These are phyloP conservation scores for Cordyceps militaris DNA, from an alignment of 2,329 filamentous ascomycete genomes.

Conservation along the genomic window DNA sequence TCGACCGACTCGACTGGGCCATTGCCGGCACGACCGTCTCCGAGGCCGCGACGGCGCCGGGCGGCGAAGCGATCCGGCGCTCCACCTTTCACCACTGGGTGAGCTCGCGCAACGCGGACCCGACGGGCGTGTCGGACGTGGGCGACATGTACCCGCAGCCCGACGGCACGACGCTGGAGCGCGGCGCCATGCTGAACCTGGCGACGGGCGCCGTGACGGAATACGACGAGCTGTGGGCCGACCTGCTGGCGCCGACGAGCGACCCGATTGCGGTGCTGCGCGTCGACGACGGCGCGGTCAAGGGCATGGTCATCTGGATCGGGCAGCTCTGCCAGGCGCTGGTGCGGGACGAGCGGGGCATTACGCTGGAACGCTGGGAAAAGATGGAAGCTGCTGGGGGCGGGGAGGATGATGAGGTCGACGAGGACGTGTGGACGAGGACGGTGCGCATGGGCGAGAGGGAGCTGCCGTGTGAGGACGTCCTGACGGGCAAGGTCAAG, in stretches of 20 bases:
- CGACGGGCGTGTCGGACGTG: conserved; percentile 41
- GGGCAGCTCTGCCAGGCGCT: conserved; percentile 52
- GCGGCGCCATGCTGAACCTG: conserved; percentile 53
- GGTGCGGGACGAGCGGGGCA: conserved; percentile 34
- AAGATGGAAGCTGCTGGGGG: conserved; percentile 20
- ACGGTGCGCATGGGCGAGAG: conserved; percentile 28
- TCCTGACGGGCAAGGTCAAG: conserved; percentile 15
- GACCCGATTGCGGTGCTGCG: conserved; percentile 33
- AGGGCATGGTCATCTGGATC: conserved; percentile 47
- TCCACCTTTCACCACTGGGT: conserved; percentile 53
- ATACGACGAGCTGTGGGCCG: conserved; percentile 64
- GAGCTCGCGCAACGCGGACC: conserved; percentile 40
- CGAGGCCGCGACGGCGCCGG: conserved; percentile 20
- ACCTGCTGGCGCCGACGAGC: conserved; percentile 29
- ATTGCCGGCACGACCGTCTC: conserved; percentile 51
- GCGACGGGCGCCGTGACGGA: conserved; percentile 39
- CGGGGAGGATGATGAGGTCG: neutral
- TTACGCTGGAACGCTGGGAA: conserved; percentile 50
- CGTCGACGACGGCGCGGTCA: conserved; percentile 27
- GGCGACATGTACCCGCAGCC: conserved; percentile 46
- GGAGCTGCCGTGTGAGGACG: conserved; percentile 28
- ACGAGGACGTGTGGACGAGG: conserved; percentile 27
- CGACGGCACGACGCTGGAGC: conserved; percentile 44
- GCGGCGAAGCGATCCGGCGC: conserved; percentile 24
- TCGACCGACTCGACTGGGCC: conserved; percentile 52